phyloP scores from a whole-genome alignment of 306 rosid species.

The Argentina anserina region DNA sequence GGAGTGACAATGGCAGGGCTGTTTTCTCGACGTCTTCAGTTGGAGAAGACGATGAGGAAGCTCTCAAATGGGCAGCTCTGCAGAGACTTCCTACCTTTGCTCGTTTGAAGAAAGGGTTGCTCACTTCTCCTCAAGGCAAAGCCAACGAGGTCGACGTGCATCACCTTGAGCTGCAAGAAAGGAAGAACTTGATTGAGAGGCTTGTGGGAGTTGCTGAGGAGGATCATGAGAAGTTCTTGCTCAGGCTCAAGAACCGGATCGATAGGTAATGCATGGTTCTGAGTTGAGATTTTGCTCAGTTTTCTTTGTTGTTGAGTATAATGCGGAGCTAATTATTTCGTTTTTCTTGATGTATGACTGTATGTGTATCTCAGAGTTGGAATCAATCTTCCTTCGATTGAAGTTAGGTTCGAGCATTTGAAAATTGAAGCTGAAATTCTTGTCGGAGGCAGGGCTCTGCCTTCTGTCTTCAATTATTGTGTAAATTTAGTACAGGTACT shows the following conservation, averaged over 20 bases:
- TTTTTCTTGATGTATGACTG: not conserved
- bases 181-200: slow-evolving; percentile 18
- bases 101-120: slow-evolving; percentile 20
- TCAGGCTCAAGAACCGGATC: slow-evolving; percentile 20
- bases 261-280: slow-evolving; percentile 1
- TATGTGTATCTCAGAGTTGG: slow-evolving; percentile 15
- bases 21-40: slow-evolving; percentile 14
- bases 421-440: slow-evolving; percentile 13
- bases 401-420: slow-evolving; percentile 18
- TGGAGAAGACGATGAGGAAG: slow-evolving; percentile 23
- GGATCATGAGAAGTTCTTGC: slow-evolving; percentile 18
- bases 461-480: slow-evolving; percentile 19
- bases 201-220: slow-evolving; percentile 17
- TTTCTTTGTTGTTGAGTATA: not conserved
- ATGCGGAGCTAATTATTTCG: not conserved
- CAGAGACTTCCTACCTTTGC: slow-evolving; percentile 17
- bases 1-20: not conserved
- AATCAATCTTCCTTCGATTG: slow-evolving; percentile 14
- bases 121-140: slow-evolving; percentile 5
- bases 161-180: not conserved
- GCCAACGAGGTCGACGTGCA: slow-evolving; percentile 11
- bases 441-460: slow-evolving; percentile 19
- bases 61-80: slow-evolving; percentile 26
- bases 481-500: slow-evolving; percentile 17
- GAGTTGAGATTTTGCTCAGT: not conserved